Conservation (phyloP, 805 yeast species). For the Ogataea pilisensis region DNA sequence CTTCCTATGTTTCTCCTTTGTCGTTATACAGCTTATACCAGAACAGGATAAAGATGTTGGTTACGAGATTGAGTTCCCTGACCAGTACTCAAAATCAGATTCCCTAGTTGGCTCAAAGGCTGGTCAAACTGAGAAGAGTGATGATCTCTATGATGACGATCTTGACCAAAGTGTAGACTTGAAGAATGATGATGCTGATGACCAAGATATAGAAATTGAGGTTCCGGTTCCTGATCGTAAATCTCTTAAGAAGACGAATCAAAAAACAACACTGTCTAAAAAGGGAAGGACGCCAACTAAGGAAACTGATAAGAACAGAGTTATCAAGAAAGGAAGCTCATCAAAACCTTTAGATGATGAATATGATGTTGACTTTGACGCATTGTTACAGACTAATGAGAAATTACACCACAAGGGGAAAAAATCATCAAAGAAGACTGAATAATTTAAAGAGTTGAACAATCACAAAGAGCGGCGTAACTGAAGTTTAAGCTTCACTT, state of each 20-base stretch:
- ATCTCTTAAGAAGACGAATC: too few relatives aligned
- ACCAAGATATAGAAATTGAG: neutral
- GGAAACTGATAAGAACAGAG: too few relatives aligned
- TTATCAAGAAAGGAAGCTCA: slow-evolving; percentile 13
- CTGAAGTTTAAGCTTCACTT: too few relatives aligned
- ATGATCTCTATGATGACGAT: neutral
- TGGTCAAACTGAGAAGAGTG: neutral
- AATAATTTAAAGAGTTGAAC: too few relatives aligned
- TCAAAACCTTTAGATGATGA: slow-evolving; percentile 20
- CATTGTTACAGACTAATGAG: neutral
- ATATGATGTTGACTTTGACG: slow-evolving; percentile 12
- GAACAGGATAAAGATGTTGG: slow-evolving; percentile 19
- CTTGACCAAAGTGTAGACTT: too few relatives aligned
- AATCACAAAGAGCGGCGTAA: too few relatives aligned
- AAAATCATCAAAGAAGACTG: neutral
- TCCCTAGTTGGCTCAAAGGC: neutral
- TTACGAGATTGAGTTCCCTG: slow-evolving; percentile 19
- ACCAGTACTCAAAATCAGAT: slow-evolving; percentile 1
- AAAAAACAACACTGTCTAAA: too few relatives aligned
- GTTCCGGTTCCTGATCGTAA: too few relatives aligned
- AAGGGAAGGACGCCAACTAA: too few relatives aligned
- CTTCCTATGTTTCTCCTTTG: slow-evolving; percentile 29
- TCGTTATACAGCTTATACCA: slow-evolving; percentile 29
- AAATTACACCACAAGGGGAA: too few relatives aligned
- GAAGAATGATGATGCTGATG: neutral